Conservation (phyloP, 306 rosid genomes). For the Inga oerstediana region DNA sequence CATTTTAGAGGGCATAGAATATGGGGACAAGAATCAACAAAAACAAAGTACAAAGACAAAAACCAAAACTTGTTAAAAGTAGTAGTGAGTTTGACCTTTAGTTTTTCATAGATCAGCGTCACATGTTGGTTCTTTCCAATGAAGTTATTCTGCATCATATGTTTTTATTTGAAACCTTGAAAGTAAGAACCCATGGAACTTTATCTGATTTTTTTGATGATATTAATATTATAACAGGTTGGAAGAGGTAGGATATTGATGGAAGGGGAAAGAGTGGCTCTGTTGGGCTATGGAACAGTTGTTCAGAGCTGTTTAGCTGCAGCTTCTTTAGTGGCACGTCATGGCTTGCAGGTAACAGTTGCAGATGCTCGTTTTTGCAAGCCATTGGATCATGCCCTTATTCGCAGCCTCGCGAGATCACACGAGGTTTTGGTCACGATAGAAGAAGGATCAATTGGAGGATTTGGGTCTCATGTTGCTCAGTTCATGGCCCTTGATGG, state of each 20-base stretch:
- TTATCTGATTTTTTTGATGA: neutral
- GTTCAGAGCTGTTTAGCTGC: constrained; percentile 83
- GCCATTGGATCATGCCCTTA: constrained; percentile 75
- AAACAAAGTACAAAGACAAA: no score
- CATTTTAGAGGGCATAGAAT: no score
- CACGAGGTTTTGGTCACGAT: constrained; percentile 84
- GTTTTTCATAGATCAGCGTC: neutral
- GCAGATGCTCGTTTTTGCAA: constrained; percentile 91
- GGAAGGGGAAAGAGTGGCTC: constrained; percentile 92
- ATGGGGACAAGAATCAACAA: no score
- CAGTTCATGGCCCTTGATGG: constrained; percentile 97
- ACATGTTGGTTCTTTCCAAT: neutral
- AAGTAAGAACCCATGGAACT: neutral
- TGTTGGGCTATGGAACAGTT: constrained; percentile 80
- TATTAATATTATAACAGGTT: constrained; percentile 53
- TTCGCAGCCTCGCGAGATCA: constrained; percentile 81
- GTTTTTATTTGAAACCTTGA: neutral
- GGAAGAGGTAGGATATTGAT: constrained; percentile 77
- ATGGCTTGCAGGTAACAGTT: constrained; percentile 62
- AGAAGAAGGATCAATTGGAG: constrained; percentile 96
- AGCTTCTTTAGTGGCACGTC: constrained; percentile 49
- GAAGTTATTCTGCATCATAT: neutral
- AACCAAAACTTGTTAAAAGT: no score
- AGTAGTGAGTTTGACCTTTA: no score
- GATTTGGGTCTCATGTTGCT: constrained; percentile 92